phyloP scores from a whole-genome alignment of 176 grass and related monocot species.

The Tuctoria greenei region DNA sequence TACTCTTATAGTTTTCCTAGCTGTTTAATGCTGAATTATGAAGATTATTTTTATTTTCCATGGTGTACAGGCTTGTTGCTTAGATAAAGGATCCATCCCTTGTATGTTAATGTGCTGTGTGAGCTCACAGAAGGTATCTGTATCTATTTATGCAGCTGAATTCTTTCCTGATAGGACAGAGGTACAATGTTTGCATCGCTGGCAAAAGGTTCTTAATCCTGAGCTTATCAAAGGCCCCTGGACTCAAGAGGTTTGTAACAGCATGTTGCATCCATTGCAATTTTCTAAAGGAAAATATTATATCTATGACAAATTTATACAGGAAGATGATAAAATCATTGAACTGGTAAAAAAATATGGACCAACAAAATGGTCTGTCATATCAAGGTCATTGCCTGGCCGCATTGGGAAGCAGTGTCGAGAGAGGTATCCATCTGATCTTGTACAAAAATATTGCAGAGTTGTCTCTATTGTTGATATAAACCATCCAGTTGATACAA shows the following conservation, averaged over 20 bases:
- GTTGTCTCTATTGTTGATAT: background rate
- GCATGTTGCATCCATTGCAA: constrained; percentile 1
- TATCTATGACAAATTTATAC: constrained; percentile 31
- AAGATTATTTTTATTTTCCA: background rate
- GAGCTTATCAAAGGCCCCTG: constrained; percentile 98
- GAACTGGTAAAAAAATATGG: constrained; percentile 85
- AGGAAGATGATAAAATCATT: constrained; percentile 96
- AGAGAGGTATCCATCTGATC: constrained; percentile 68
- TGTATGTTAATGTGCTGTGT: constrained; percentile 7
- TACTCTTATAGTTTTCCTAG: constrained; percentile 6
- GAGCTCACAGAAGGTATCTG: constrained; percentile 20
- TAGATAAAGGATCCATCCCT: background rate
- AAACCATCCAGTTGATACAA: constrained; percentile 12
- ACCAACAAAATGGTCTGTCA: constrained; percentile 95
- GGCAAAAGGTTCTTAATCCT: constrained; percentile 99
- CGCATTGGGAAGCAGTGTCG: constrained; percentile 98
- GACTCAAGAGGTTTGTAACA: constrained; percentile 80
- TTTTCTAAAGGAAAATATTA: constrained; percentile 33
- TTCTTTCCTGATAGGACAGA: constrained; percentile 88
- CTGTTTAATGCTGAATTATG: constrained; percentile 19
- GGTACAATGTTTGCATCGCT: constrained; percentile 96
- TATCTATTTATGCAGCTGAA: constrained; percentile 64
- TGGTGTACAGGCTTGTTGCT: background rate
- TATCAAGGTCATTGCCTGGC: constrained; percentile 85
- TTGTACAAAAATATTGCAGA: background rate